Evolutionary conservation across 2,329 filamentous ascomycete genomes (phyloP).

Genomic region (Fusarium domesticum): DNA sequence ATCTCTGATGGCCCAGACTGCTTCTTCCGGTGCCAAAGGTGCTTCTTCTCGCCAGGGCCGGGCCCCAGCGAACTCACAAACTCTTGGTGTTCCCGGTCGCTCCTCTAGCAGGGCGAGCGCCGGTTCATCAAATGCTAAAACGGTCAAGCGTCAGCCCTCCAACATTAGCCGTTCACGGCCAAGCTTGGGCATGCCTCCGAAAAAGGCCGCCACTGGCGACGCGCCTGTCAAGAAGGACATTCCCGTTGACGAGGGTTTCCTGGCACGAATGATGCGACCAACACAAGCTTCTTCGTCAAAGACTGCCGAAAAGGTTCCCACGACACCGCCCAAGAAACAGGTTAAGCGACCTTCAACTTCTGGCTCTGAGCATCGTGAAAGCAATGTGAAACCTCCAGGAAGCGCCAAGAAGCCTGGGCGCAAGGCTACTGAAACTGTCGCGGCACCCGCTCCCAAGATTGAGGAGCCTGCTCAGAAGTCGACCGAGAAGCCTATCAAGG

Average conservation of each 20-base stretch:
- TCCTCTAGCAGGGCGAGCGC: constrained; percentile 47
- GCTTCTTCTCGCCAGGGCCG: constrained; percentile 25
- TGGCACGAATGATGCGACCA: constrained; percentile 79
- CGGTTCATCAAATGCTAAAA: constrained; percentile 30
- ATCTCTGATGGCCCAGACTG: constrained; percentile 66
- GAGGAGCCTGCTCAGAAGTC: not conserved
- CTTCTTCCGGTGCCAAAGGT: constrained; percentile 63
- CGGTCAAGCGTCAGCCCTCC: constrained; percentile 45
- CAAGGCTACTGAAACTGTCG: not conserved
- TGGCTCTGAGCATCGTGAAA: constrained; percentile 19
- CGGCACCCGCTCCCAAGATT: not conserved
- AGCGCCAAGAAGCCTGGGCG: constrained; percentile 22
- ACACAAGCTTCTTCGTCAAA: constrained; percentile 69
- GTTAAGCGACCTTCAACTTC: constrained; percentile 23
- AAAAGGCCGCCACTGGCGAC: constrained; percentile 38
- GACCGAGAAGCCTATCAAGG: constrained; percentile 1
- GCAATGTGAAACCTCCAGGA: constrained; percentile 23
- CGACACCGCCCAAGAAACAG: constrained; percentile 48
- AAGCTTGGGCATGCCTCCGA: constrained; percentile 58
- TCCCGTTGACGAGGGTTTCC: constrained; percentile 65
- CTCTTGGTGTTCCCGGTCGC: constrained; percentile 37
- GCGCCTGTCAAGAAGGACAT: constrained; percentile 47
- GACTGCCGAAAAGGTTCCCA: constrained; percentile 57
- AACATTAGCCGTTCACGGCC: constrained; percentile 45
- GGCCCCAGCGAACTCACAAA: constrained; percentile 35